Base-by-base conservation (phyloP, 768 basidiomycete species). In the Tulasnella sp. region DNA sequence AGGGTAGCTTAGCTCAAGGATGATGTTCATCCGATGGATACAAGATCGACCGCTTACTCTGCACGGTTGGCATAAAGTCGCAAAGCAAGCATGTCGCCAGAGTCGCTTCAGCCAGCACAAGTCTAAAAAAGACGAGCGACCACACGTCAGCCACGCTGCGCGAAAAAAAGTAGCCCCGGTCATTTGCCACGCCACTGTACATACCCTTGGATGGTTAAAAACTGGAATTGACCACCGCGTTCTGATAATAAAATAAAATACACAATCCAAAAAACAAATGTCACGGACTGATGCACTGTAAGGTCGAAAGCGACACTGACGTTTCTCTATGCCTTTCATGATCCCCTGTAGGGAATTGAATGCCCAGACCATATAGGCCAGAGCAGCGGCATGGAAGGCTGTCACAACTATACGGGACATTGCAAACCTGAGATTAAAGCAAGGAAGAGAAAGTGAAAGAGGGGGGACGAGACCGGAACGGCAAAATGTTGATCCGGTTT, bases 191-290 rank as follows among this genome's bases (percentile, higher is more conserved):
- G 2, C n/a, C 9, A 11, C 10, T 29, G 41, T 7, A 52, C 21
- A 21, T 27, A 82, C 87, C 85, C 85, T 70, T 87, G 81, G 63
- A 89, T 85, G 0, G 89, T 92, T 55, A 91, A 71, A 66, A 79
- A 91, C 67, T 84, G 83, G 49, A 76, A 77, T 63, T 81, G 80
- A 1, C 85, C 86, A 1, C 84, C 84, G 29, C 49, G 51, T 38
- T 63, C 46, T 48, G n/a, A n/a, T n/a, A n/a, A n/a, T n/a, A n/a
- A n/a, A n/a, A n/a, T n/a, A n/a, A n/a, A n/a, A n/a, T n/a, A n/a
- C n/a, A n/a, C n/a, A n/a, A n/a, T n/a, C n/a, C n/a, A n/a, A n/a
- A n/a, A n/a, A n/a, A n/a, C n/a, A n/a, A n/a, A n/a, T n/a, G n/a
- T n/a, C n/a, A n/a, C n/a, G n/a, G n/a, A n/a, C n/a, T n/a, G n/a